These are phyloP conservation scores for Penicillium atrosanguineum DNA, from an alignment of 495 filamentous ascomycete species.

Conservation along the genomic window DNA sequence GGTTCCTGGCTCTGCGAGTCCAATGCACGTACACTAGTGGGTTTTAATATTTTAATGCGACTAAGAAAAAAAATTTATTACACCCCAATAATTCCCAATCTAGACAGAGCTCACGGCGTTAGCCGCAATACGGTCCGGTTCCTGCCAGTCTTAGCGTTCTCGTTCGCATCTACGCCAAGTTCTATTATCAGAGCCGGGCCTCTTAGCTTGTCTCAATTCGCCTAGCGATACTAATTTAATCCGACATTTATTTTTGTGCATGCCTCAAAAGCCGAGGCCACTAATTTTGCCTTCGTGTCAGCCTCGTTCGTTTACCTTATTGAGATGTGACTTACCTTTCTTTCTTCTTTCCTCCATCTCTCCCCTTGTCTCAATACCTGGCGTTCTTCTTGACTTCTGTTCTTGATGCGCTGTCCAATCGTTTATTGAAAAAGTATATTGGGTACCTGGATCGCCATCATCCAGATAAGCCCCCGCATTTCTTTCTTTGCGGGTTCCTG, in stretches of 20 bases:
- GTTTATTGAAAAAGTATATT: conserved; percentile 14
- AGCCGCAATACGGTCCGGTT: not conserved
- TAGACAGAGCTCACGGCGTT: not conserved
- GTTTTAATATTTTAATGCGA: not conserved
- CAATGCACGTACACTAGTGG: not conserved
- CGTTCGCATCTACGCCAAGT: conserved; percentile 7
- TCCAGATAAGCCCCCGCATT: not conserved
- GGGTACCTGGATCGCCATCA: not conserved
- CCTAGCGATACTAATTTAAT: not conserved
- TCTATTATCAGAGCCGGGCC: conserved; percentile 7
- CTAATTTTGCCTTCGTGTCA: conserved; percentile 5
- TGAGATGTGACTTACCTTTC: conserved; percentile 10
- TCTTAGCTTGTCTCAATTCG: conserved; percentile 9
- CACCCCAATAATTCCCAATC: not conserved
- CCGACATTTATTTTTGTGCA: conserved; percentile 7
- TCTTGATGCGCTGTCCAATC: conserved; percentile 10
- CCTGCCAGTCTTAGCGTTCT: conserved; percentile 1
- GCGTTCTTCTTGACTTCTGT: conserved; percentile 2
- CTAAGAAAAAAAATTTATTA: not conserved
- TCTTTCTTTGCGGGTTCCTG: not conserved
- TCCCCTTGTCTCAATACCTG: conserved; percentile 1
- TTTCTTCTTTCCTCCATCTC: conserved; percentile 1
- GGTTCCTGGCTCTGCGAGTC: conserved; percentile 5
- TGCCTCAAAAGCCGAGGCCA: conserved; percentile 2
- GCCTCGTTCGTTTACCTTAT: not conserved